Base-by-base conservation (phyloP, 495 filamentous ascomycete genomes). In the Hypoxylon rickii region DNA sequence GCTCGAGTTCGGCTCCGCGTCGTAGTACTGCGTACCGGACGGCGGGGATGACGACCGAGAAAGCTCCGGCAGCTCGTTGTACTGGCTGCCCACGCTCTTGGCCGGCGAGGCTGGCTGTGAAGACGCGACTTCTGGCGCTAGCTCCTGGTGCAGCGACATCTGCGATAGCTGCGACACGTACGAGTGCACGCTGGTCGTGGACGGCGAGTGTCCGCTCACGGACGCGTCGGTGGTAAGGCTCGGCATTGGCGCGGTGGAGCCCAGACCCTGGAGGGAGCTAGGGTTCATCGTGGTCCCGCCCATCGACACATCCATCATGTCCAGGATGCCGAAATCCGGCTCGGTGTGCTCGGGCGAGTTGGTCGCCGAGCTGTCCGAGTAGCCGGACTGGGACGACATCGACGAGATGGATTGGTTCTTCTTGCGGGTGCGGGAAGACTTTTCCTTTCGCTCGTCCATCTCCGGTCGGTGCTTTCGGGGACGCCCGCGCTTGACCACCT, bases 401-500 rank as follows among this genome's bases (percentile, higher is more conserved):
- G 75, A 72, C 62, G 79, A 65, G 65, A 77, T 65, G 44, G 74
- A 53, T 71, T 76, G 70, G 75, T 78, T 72, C 73, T 83, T 74
- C 70, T 73, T 69, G 51, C 79, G 50, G 32, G 81, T 76, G 60
- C 76, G 73, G 38, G 79, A 71, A 64, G 80, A 77, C 67, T 92
- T 91, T 2, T 85, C 81, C 24, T 82, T 76, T 22, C 87, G 80
- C 45, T 86, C 82, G 16, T 90, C 87, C 56, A 86, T 63, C 17
- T 76, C 76, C 0, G 74, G 74, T 21, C 76, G 50, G 44, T 73
- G 67, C 66, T 79, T 79, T 20, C 73, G 70, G 2, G 77, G 77
- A 18, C 77, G 71, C 2, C 77, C 77, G 11, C 77, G 73, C 64
- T 79, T 79, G 15, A 76, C 76, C 13, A 72, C 73, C 53, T 79